Conservation (phyloP, 192 early-diverging fungal species). For the Coemansia sp. region DNA sequence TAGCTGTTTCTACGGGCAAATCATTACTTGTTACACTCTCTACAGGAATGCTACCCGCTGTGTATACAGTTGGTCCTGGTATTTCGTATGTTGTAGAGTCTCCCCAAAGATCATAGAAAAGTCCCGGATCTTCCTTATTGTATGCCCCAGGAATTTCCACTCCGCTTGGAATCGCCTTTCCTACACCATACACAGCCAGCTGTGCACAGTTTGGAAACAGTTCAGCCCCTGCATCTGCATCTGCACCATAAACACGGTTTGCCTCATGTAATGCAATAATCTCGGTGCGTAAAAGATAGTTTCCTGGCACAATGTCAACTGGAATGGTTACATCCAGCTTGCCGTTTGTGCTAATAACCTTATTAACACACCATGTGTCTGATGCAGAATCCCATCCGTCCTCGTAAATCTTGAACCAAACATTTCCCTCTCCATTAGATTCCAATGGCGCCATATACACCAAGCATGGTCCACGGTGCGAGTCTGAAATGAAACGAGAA, state of each 20-base stretch:
- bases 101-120: conserved; percentile 19
- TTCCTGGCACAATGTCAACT: conserved; percentile 24
- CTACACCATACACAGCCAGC: conserved; percentile 19
- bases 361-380: conserved; percentile 28
- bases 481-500: conserved; percentile 13
- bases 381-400: conserved; percentile 18
- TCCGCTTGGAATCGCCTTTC: conserved; percentile 13
- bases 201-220: conserved; percentile 40
- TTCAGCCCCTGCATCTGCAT: conserved; percentile 14
- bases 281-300: conserved; percentile 37
- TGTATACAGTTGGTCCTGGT: conserved; percentile 29
- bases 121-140: conserved; percentile 17
- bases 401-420: conserved; percentile 36
- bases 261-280: conserved; percentile 34
- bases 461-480: conserved; percentile 20
- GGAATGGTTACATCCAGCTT: conserved; percentile 33
- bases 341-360: conserved; percentile 22
- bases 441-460: conserved; percentile 27
- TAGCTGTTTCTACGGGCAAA: not conserved
- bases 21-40: not conserved
- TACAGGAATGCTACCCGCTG: not conserved
- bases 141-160: conserved; percentile 23
- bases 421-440: conserved; percentile 15
- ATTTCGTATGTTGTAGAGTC: conserved; percentile 19
- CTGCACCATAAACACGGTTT: conserved; percentile 13